Evolutionary conservation across 2,329 filamentous ascomycete species (phyloP).

Genomic region (Plectosphaerella sp.): DNA sequence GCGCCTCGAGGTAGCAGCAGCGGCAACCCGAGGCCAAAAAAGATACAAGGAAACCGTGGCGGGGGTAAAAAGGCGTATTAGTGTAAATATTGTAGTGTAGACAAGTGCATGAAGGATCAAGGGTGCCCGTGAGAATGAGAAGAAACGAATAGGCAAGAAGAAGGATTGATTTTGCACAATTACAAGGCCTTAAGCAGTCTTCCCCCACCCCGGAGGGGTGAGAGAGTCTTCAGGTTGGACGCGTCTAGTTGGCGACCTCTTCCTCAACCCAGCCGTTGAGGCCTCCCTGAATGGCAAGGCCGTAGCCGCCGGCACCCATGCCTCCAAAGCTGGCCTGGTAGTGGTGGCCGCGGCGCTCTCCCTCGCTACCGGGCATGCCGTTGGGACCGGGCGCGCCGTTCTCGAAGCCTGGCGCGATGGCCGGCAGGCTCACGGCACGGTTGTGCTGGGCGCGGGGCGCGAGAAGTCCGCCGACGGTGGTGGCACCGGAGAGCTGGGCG

Average conservation of each 20-base stretch:
- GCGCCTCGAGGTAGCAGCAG: neutral
- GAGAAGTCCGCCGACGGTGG: slow-evolving; percentile 72
- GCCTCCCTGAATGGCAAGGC: slow-evolving; percentile 58
- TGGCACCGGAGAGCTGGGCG: slow-evolving; percentile 44
- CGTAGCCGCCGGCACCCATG: slow-evolving; percentile 55
- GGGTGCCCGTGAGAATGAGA: neutral
- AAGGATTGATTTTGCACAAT: slow-evolving; percentile 3
- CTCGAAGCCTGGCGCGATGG: slow-evolving; percentile 59
- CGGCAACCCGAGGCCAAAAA: neutral
- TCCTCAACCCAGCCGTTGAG: slow-evolving; percentile 67
- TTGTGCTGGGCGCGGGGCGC: slow-evolving; percentile 67
- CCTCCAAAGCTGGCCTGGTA: slow-evolving; percentile 61
- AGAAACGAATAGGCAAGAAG: slow-evolving; percentile 2
- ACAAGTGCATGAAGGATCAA: neutral
- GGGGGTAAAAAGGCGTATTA: neutral
- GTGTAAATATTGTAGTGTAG: neutral
- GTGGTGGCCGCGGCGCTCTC: slow-evolving; percentile 59
- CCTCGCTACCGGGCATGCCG: slow-evolving; percentile 42
- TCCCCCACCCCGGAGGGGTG: slow-evolving; percentile 16
- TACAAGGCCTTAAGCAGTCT: slow-evolving; percentile 4
- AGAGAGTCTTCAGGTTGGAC: neutral
- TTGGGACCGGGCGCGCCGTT: slow-evolving; percentile 47
- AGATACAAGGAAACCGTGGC: neutral
- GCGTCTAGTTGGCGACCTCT: slow-evolving; percentile 52
- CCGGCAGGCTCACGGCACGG: slow-evolving; percentile 84